Evolutionary conservation across 306 rosid species (phyloP).

Genomic region (Cicer judaicum): DNA sequence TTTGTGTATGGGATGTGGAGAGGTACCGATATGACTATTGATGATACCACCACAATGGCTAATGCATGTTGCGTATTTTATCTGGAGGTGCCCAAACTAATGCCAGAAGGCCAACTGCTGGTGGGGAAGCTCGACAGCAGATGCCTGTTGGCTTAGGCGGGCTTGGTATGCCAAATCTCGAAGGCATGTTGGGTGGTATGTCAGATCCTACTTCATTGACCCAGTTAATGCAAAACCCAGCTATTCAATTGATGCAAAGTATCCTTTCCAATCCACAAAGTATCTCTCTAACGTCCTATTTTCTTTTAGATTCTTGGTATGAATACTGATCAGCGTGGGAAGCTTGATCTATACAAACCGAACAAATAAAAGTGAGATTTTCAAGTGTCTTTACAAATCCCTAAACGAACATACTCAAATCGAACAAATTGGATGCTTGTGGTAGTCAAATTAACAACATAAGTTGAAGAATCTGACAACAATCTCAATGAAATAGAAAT

Average conservation of each 20-base stretch:
- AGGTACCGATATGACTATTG: too few species aligned
- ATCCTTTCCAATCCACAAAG: slow-evolving; percentile 74
- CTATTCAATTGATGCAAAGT: slow-evolving; percentile 86
- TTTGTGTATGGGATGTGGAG: too few species aligned
- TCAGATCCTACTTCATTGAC: slow-evolving; percentile 63
- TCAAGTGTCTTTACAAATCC: too few species aligned
- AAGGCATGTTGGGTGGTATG: slow-evolving; percentile 65
- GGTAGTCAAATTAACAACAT: too few species aligned
- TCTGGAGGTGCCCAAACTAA: slow-evolving; percentile 67
- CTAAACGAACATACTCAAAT: too few species aligned
- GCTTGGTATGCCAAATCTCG: slow-evolving; percentile 65
- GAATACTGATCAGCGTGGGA: slow-evolving; percentile 66
- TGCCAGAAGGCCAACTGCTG: slow-evolving; percentile 55
- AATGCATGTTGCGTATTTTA: slow-evolving; percentile 45
- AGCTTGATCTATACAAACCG: slow-evolving; percentile 55
- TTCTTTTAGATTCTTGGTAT: slow-evolving; percentile 63
- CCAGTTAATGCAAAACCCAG: slow-evolving; percentile 85
- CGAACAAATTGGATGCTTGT: too few species aligned
- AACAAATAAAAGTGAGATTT: too few species aligned
- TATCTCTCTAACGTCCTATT: slow-evolving; percentile 37
- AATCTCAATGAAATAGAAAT: too few species aligned
- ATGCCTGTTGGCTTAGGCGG: slow-evolving; percentile 66
- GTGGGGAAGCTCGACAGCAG: slow-evolving; percentile 63
- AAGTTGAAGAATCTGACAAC: too few species aligned
- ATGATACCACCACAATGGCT: neutral